A percentile compares a stretch with the other conserved stretches of the same genome.
Evolutionary conservation across 164 flowering plant genomes (phyloP).

Genomic region (Vitis riparia): DNA sequence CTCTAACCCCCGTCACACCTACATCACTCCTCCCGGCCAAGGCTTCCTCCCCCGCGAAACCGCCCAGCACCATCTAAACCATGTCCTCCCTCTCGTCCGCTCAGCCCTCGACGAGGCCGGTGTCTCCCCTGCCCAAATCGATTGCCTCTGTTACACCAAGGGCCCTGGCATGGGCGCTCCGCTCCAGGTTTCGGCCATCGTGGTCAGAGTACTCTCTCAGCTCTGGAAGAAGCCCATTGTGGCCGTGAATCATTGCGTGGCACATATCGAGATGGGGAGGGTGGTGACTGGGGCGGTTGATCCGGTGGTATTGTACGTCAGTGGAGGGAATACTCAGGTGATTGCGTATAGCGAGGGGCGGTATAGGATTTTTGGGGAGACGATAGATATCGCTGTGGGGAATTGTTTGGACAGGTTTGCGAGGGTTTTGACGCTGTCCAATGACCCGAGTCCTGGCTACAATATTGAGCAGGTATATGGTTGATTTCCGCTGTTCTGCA

Average conservation of each 20-base stretch:
- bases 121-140: slow-evolving; percentile 60
- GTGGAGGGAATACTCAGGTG: slow-evolving; percentile 98
- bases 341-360: slow-evolving; percentile 93
- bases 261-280: slow-evolving; percentile 98
- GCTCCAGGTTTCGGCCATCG: slow-evolving; percentile 79
- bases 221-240: slow-evolving; percentile 93
- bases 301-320: slow-evolving; percentile 94
- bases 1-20: slow-evolving; percentile 93
- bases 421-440: slow-evolving; percentile 75
- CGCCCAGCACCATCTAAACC: slow-evolving; percentile 88
- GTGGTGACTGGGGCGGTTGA: slow-evolving; percentile 89
- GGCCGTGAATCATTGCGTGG: slow-evolving; percentile 95
- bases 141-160: slow-evolving; percentile 94
- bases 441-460: slow-evolving; percentile 97
- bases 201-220: slow-evolving; percentile 74
- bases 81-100: slow-evolving; percentile 77
- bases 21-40: slow-evolving; percentile 96
- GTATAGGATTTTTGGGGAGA: slow-evolving; percentile 94
- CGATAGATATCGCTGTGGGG: slow-evolving; percentile 97
- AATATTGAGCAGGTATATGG: slow-evolving; percentile 89
- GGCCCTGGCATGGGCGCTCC: slow-evolving; percentile 99
- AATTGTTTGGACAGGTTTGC: slow-evolving; percentile 97
- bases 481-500: not conserved
- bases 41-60: slow-evolving; percentile 97
- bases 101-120: slow-evolving; percentile 62